phyloP scores from a whole-genome alignment of 1,139 yeast species.

The Geotrichum restrictum region DNA sequence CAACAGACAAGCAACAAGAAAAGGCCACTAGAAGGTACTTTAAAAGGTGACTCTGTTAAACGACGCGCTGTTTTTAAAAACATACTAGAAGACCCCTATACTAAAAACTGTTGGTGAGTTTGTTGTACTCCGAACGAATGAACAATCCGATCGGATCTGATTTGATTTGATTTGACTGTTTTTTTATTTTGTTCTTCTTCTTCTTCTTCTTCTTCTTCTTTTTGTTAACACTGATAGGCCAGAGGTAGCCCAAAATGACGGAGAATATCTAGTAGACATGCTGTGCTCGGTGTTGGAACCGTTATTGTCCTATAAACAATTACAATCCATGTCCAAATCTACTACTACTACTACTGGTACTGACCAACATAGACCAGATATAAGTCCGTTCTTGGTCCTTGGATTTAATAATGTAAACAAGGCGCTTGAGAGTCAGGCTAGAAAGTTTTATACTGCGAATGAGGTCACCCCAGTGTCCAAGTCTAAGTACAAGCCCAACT shows the following conservation, averaged over 20 bases:
- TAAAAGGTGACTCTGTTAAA: conserved; percentile 15
- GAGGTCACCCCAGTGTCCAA: background rate
- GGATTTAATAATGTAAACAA: conserved; percentile 15
- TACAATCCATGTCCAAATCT: background rate
- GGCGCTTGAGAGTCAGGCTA: conserved; percentile 13
- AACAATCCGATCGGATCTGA: background rate
- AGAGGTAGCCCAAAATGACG: conserved; percentile 8
- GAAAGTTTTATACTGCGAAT: background rate
- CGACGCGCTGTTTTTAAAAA: conserved; percentile 16
- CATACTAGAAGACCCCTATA: conserved; percentile 17
- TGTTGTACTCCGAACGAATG: no score
- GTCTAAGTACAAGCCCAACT: no score
- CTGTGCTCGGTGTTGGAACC: conserved; percentile 10
- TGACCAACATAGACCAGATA: conserved; percentile 9
- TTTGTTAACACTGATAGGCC: conserved; percentile 8
- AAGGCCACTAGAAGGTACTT: conserved; percentile 14
- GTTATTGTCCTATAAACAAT: background rate
- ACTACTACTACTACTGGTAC: background rate
- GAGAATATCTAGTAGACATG: conserved; percentile 6
- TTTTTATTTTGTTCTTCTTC: background rate
- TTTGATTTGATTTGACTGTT: background rate
- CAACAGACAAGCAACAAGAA: conserved; percentile 9
- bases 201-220: background rate
- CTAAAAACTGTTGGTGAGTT: conserved; percentile 15
- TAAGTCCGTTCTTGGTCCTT: conserved; percentile 1